Evolutionary conservation across 345 rosid genomes (phyloP), one percentile per base, ranked within the genome.

Genomic region (Turritis glabra): DNA sequence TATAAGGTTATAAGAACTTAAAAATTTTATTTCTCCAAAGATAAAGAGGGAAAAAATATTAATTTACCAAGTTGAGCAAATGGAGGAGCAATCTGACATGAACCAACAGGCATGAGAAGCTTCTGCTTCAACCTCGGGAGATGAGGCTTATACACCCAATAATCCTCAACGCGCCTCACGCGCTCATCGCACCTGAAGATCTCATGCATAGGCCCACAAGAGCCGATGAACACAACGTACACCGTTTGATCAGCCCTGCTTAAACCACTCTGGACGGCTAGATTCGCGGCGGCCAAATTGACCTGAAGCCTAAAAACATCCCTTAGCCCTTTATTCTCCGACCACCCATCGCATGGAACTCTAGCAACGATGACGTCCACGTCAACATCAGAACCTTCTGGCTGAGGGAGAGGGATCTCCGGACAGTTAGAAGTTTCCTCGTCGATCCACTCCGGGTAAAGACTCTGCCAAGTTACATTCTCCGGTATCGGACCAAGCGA

Each of bases 121-220:
- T 84, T 87, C 32, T 87, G 92, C 57, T 84, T 82, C 63, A 94
- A 48, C 65, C 86, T 84, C 37, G 51, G 69, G 51, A 82, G 17
- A 15, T 91, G 72, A 23, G 95, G 92, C 72, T 79, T 84, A 53
- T 94, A 94, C n/a, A 91, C 85, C 98, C 89, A 77, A 67, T 84
- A 81, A 23, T 85, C 84, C 6, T 78, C 88, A 10, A 68, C 84
- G 40, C 61, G 87, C 67, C 79, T 82, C 70, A 87, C 54, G 76
- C 89, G 56, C 67, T 91, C 96, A 53, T 88, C 89, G 11, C 96
- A 91, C 67, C 88, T 71, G 46, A 94, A 91, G 1, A 94, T 81
- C 81, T 89, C 98, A 57, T 73, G 69, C 98, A 94, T 90, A 4
- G 98, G 95, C 29, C 88, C 93, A 64, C 97, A 91, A 1, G 82